phyloP scores from a whole-genome alignment of 2,329 filamentous ascomycete genomes.

The Dothiorella sarmentorum region DNA sequence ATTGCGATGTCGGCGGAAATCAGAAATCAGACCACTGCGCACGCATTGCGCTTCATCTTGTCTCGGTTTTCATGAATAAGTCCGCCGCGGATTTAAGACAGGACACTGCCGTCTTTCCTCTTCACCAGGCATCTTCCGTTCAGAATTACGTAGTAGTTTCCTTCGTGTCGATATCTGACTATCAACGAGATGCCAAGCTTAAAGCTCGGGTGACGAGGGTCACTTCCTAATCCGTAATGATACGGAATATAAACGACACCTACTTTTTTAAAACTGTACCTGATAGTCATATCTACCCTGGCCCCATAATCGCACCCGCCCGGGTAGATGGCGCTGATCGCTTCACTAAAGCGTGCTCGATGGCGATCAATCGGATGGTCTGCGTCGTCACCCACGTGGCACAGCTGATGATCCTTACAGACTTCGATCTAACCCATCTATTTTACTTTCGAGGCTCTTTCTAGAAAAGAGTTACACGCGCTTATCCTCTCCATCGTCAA shows the following conservation, averaged over 20 bases:
- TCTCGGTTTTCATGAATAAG: neutral
- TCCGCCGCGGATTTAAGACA: neutral
- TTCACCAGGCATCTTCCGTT: neutral
- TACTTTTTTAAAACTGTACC: too few species aligned
- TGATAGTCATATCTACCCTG: too few species aligned
- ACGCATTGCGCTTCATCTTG: neutral
- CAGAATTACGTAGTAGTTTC: neutral
- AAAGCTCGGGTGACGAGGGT: too few species aligned
- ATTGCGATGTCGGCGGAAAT: conserved; percentile 9
- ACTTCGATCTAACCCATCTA: neutral
- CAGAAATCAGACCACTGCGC: neutral
- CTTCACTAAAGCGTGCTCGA: neutral
- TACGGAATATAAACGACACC: too few species aligned
- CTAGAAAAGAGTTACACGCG: neutral
- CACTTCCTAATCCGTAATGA: too few species aligned
- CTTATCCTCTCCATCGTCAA: neutral
- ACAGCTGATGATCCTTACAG: neutral
- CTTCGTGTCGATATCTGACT: neutral
- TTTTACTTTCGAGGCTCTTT: neutral
- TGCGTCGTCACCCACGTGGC: neutral
- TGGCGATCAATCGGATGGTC: neutral
- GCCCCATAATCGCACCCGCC: too few species aligned
- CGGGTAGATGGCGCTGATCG: neutral
- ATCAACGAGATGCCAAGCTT: neutral
- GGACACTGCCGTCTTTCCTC: neutral